Evolutionary conservation across 495 filamentous ascomycete species (phyloP).

Genomic region (Lichina pygmaea): DNA sequence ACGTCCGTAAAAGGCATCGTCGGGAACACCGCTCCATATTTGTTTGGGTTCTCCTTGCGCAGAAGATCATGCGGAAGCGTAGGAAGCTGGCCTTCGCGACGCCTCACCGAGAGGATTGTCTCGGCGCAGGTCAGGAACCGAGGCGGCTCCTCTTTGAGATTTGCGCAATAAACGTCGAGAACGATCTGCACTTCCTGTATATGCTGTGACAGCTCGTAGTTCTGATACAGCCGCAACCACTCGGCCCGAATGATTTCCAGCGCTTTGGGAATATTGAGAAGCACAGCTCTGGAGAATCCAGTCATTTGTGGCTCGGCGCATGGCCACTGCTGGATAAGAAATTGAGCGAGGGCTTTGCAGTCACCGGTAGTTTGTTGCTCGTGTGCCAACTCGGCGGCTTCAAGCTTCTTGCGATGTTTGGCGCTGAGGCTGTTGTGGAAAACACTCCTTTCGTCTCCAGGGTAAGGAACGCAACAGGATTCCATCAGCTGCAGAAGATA

Average conservation of each 20-base stretch:
- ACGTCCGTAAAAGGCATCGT: too few relatives aligned
- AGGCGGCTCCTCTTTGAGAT: conserved; percentile 1
- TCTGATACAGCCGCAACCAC: conserved; percentile 20
- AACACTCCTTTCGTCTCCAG: conserved; percentile 7
- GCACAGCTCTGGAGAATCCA: conserved; percentile 3
- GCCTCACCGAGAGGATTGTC: conserved; percentile 3
- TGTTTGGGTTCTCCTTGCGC: not conserved
- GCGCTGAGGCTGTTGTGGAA: conserved; percentile 4
- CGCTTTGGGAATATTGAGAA: conserved; percentile 13
- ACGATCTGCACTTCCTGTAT: conserved; percentile 15
- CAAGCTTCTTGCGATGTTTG: conserved; percentile 7
- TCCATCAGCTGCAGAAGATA: conserved; percentile 9
- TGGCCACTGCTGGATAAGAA: conserved; percentile 16
- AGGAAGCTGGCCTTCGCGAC: conserved; percentile 6
- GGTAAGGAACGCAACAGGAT: conserved; percentile 5
- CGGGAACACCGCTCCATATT: too few relatives aligned
- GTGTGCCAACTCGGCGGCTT: conserved; percentile 6
- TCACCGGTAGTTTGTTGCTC: conserved; percentile 8
- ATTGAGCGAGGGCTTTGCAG: conserved; percentile 9
- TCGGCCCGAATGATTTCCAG: conserved; percentile 17
- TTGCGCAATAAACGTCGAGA: conserved; percentile 7
- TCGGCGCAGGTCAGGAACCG: conserved; percentile 3
- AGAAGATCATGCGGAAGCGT: conserved; percentile 2
- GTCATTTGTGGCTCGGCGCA: conserved; percentile 8
- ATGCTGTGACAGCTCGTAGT: conserved; percentile 18